Percentiles rank a stretch among this genome's conserved stretches.
Conservation (phyloP, 805 yeast species). For the Brettanomyces bruxellensis region DNA sequence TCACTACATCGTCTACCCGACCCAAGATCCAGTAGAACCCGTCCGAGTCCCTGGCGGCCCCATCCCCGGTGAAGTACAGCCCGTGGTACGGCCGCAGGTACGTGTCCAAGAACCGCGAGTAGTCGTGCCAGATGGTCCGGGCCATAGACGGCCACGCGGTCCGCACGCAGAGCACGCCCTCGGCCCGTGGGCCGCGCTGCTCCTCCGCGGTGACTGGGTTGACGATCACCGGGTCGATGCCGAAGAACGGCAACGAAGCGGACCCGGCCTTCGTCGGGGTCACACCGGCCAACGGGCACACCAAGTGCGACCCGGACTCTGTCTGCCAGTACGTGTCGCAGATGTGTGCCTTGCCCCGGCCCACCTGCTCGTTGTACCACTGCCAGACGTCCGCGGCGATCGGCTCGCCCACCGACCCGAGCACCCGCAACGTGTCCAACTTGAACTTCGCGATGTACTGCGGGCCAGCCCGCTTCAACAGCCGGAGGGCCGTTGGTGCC, state of each 20-base stretch:
- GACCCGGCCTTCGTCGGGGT: conserved; percentile 82
- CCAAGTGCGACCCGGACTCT: conserved; percentile 74
- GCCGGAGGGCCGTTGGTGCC: conserved; percentile 77
- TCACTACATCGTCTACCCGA: conserved; percentile 83
- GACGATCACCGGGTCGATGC: conserved; percentile 62
- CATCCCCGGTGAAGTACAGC: conserved; percentile 81
- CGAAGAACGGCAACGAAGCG: conserved; percentile 79
- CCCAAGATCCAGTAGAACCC: conserved; percentile 84
- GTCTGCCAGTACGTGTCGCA: conserved; percentile 89
- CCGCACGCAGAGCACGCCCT: conserved; percentile 70
- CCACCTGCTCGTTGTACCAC: conserved; percentile 70
- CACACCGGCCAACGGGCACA: conserved; percentile 68
- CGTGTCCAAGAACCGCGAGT: conserved; percentile 69
- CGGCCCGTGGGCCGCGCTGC: conserved; percentile 58
- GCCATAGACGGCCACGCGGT: conserved; percentile 83
- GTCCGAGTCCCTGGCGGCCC: conserved; percentile 78
- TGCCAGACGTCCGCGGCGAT: conserved; percentile 83
- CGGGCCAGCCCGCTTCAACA: conserved; percentile 69
- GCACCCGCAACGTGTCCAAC: conserved; percentile 52
- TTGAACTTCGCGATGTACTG: conserved; percentile 51
- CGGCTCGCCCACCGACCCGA: conserved; percentile 85
- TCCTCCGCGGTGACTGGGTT: conserved; percentile 73
- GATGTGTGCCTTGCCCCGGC: conserved; percentile 60
- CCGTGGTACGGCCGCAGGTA: conserved; percentile 77
- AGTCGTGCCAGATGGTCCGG: conserved; percentile 72